Evolutionary conservation across 2,329 filamentous ascomycete genomes (phyloP).

Genomic region (Elsinoe arachidis): DNA sequence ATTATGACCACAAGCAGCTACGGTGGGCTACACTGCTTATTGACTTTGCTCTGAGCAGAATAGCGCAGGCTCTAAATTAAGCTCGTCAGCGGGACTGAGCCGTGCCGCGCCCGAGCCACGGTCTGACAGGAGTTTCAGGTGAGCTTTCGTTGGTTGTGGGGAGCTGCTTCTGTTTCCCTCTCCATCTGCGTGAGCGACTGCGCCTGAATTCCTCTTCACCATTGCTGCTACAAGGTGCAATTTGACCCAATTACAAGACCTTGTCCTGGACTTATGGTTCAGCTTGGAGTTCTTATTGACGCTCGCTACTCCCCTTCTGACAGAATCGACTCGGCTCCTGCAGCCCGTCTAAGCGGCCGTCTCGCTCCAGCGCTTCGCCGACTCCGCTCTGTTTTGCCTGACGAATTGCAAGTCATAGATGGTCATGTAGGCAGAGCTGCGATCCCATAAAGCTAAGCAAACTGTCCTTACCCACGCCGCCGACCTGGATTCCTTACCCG

Average conservation of each 20-base stretch:
- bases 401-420: background rate
- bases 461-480: background rate
- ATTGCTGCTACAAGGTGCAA: background rate
- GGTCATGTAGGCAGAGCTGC: background rate
- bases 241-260: background rate
- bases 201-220: background rate
- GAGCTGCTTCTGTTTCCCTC: background rate
- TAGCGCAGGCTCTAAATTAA: too few species aligned
- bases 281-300: background rate
- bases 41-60: too few species aligned
- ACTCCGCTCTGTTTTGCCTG: background rate
- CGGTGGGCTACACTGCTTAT: too few species aligned
- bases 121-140: background rate
- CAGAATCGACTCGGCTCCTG: background rate
- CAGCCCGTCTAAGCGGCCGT: background rate
- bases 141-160: slow-evolving; percentile 2
- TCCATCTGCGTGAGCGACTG: background rate
- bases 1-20: too few species aligned
- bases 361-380: background rate
- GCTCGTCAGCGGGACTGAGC: background rate
- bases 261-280: background rate
- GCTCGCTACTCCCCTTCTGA: background rate
- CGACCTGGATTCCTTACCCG: slow-evolving; percentile 28
- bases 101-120: background rate
- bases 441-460: background rate